These are phyloP conservation scores for Bisporella sp. DNA, from an alignment of 2,329 filamentous ascomycete species.

Conservation along the genomic window DNA sequence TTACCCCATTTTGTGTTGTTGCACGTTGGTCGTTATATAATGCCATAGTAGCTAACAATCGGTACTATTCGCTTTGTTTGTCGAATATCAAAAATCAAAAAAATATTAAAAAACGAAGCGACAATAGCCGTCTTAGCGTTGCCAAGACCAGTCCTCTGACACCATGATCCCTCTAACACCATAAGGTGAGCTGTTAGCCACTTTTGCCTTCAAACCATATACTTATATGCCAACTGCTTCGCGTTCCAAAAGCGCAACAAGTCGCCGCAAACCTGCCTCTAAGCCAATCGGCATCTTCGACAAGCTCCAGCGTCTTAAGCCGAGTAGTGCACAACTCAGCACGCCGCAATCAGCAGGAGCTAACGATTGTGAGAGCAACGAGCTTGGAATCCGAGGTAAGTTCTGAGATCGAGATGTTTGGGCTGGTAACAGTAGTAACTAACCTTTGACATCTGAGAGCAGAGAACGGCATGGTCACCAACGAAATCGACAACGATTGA, in stretches of 20 bases:
- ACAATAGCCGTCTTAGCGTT: too few relatives aligned
- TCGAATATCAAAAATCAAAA: too few relatives aligned
- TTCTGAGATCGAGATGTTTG: conserved; percentile 14
- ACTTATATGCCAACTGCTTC: conserved; percentile 15
- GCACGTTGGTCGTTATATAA: too few relatives aligned
- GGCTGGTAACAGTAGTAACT: conserved; percentile 11
- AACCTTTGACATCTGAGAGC: conserved; percentile 3
- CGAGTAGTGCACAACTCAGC: conserved; percentile 3
- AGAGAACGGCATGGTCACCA: conserved; percentile 3
- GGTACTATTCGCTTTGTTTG: too few relatives aligned
- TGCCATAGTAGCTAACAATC: too few relatives aligned
- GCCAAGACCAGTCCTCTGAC: too few relatives aligned
- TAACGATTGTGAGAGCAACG: conserved; percentile 9
- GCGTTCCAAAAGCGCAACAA: conserved; percentile 11
- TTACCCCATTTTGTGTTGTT: too few relatives aligned
- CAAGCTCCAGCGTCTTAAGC: conserved; percentile 9
- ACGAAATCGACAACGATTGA: conserved; percentile 8
- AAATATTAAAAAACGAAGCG: too few relatives aligned
- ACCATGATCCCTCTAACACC: too few relatives aligned
- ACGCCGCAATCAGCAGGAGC: conserved; percentile 4
- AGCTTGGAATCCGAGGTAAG: conserved; percentile 13
- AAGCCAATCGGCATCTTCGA: conserved; percentile 7
- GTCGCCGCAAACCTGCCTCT: conserved; percentile 5
- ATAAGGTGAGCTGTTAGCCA: too few relatives aligned
- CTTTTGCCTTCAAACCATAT: conserved; percentile 13